Conservation (phyloP, 805 yeast species). For the Candida coquimbonensis region DNA sequence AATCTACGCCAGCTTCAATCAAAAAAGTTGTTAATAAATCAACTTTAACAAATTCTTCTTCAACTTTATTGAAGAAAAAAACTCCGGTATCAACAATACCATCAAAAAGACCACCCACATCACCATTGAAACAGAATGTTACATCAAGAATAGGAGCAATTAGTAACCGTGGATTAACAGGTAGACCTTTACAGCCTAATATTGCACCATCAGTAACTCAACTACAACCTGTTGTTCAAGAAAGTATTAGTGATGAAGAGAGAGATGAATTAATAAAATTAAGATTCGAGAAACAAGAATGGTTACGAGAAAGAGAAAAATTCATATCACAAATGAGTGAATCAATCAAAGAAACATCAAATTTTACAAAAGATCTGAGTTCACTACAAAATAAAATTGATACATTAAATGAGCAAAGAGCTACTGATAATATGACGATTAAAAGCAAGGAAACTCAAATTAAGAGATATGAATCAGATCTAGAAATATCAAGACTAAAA, state of each 20-base stretch:
- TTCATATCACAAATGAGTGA: slow-evolving; percentile 23
- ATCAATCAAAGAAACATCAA: slow-evolving; percentile 22
- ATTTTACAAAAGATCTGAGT: slow-evolving; percentile 23
- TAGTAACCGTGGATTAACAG: slow-evolving; percentile 31
- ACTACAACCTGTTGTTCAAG: neutral
- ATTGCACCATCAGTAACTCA: slow-evolving; percentile 2
- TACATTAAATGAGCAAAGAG: slow-evolving; percentile 41
- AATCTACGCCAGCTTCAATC: slow-evolving; percentile 1
- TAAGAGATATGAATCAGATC: slow-evolving; percentile 50
- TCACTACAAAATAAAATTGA: slow-evolving; percentile 26
- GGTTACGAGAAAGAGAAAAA: slow-evolving; percentile 26
- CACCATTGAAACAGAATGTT: slow-evolving; percentile 46
- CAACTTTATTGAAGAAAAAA: slow-evolving; percentile 8
- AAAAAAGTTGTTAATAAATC: neutral
- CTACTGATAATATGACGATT: slow-evolving; percentile 40
- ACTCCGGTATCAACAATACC: slow-evolving; percentile 8
- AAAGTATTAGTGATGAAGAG: slow-evolving; percentile 15
- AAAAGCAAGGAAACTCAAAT: slow-evolving; percentile 70
- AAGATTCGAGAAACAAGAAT: slow-evolving; percentile 42
- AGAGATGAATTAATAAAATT: slow-evolving; percentile 43
- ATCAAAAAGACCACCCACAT: slow-evolving; percentile 39
- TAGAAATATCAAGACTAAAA: slow-evolving; percentile 49
- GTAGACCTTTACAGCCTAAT: slow-evolving; percentile 32
- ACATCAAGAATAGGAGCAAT: slow-evolving; percentile 21
- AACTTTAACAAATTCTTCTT: neutral